A percentile compares a stretch with the other conserved stretches of the same genome.
These are phyloP conservation scores for Globisporangium barbulae DNA, from an alignment of 352 stramenopile species.

Conservation along the genomic window DNA sequence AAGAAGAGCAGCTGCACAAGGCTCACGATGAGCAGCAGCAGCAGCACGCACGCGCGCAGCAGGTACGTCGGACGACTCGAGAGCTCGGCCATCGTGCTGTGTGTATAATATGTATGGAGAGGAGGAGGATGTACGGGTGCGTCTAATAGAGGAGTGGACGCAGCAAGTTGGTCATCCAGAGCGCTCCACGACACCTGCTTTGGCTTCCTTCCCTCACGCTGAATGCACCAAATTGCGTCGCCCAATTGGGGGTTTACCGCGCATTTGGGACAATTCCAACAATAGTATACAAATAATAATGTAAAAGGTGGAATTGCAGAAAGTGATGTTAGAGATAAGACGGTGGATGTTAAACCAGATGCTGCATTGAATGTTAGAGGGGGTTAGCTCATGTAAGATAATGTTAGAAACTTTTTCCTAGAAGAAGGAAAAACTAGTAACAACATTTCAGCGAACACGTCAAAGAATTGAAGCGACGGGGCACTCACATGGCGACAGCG, in stretches of 20 bases:
- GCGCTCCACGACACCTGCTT: background rate
- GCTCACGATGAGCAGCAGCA: conserved; percentile 70
- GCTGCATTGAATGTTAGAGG: background rate
- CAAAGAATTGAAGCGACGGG: background rate
- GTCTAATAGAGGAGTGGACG: background rate
- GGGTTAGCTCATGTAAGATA: background rate
- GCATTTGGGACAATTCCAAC: background rate
- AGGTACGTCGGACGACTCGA: conserved; percentile 47
- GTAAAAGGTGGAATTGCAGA: background rate
- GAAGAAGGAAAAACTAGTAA: background rate
- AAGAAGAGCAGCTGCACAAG: conserved; percentile 77
- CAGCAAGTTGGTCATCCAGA: background rate
- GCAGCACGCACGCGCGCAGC: conserved; percentile 63
- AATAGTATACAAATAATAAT: background rate
- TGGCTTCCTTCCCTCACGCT: background rate
- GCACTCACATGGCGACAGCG: background rate
- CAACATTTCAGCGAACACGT: background rate
- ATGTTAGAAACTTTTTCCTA: background rate
- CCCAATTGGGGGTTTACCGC: background rate
- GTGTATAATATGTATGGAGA: background rate
- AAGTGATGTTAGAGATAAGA: background rate
- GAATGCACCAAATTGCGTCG: background rate
- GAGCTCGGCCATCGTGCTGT: conserved; percentile 14
- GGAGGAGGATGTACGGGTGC: too few species aligned
- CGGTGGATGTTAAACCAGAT: background rate